Evolutionary conservation across 2,329 filamentous ascomycete species (phyloP).

Genomic region (Ilyonectria destructans): DNA sequence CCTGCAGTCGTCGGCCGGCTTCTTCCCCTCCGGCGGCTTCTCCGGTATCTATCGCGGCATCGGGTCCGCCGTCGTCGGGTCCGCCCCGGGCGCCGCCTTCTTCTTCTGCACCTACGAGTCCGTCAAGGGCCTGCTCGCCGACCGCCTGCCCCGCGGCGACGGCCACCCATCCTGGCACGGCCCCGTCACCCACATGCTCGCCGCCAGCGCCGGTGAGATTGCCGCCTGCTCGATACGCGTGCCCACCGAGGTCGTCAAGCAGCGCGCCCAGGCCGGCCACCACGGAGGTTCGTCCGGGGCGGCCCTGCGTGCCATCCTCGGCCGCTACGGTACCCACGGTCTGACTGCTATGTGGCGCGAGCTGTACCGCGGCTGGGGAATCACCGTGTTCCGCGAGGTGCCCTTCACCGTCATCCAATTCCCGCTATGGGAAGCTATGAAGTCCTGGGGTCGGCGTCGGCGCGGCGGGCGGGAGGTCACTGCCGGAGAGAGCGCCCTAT

Average conservation of each 20-base stretch:
- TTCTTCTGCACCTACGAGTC: slow-evolving; percentile 98
- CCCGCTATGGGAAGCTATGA: slow-evolving; percentile 95
- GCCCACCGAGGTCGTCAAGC: slow-evolving; percentile 97
- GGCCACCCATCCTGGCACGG: slow-evolving; percentile 47
- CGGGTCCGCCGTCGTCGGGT: slow-evolving; percentile 90
- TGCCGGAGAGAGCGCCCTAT: slow-evolving; percentile 85
- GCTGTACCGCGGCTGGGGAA: slow-evolving; percentile 91
- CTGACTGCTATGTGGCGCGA: slow-evolving; percentile 80
- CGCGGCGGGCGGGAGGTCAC: slow-evolving; percentile 66
- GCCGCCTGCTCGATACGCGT: slow-evolving; percentile 94
- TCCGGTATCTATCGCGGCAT: slow-evolving; percentile 93
- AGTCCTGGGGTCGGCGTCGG: slow-evolving; percentile 75
- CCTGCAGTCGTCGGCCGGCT: slow-evolving; percentile 85
- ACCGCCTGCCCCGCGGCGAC: slow-evolving; percentile 46
- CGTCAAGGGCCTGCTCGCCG: slow-evolving; percentile 72
- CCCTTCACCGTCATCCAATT: slow-evolving; percentile 99
- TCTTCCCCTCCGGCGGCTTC: slow-evolving; percentile 90
- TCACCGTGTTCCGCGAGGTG: slow-evolving; percentile 95
- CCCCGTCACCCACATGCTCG: slow-evolving; percentile 81
- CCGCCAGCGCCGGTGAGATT: slow-evolving; percentile 89
- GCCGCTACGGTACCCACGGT: slow-evolving; percentile 61
- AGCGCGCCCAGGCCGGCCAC: slow-evolving; percentile 91
- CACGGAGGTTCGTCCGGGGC: slow-evolving; percentile 79
- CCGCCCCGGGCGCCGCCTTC: slow-evolving; percentile 92
- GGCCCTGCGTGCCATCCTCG: slow-evolving; percentile 80